A percentile compares a stretch with the other conserved stretches of the same genome.
Conservation (phyloP, 345 rosid species). For the Ceriops tagal region DNA sequence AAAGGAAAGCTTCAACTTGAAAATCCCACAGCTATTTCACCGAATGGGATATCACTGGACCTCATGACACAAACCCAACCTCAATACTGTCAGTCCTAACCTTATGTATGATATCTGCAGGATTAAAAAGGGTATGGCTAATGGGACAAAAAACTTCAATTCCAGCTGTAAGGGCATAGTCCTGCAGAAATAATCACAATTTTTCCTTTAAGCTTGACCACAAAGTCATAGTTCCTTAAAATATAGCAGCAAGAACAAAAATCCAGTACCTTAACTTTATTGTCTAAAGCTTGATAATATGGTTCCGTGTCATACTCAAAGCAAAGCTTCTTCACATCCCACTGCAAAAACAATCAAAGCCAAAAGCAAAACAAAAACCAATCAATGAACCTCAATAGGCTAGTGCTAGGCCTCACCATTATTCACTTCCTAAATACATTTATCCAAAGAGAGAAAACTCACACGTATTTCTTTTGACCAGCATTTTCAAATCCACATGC, state of each 20-base stretch:
- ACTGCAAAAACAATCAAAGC: constrained; percentile 40
- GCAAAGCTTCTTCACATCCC: constrained; percentile 75
- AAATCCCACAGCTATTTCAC: not conserved
- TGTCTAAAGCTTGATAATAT: constrained; percentile 73
- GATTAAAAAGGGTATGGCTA: constrained; percentile 84
- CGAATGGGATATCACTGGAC: not conserved
- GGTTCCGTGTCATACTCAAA: constrained; percentile 86
- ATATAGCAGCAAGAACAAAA: not conserved
- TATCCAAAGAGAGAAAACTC: too few species aligned
- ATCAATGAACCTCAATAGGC: not conserved
- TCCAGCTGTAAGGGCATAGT: constrained; percentile 56
- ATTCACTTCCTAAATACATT: too few species aligned
- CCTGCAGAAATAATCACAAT: constrained; percentile 33
- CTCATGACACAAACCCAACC: not conserved
- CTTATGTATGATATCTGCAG: constrained; percentile 58
- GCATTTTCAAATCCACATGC: too few species aligned
- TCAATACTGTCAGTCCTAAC: constrained; percentile 24
- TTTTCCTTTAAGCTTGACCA: not conserved
- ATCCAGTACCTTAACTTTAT: constrained; percentile 55
- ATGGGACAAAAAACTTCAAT: constrained; percentile 82
- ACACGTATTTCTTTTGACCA: too few species aligned
- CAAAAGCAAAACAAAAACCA: not conserved
- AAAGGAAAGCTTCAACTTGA: not conserved
- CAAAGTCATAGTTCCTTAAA: constrained; percentile 1
- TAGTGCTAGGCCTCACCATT: too few species aligned